Base-by-base conservation (phyloP, 2,329 filamentous ascomycete species). In the Xylariaceae sp. region DNA sequence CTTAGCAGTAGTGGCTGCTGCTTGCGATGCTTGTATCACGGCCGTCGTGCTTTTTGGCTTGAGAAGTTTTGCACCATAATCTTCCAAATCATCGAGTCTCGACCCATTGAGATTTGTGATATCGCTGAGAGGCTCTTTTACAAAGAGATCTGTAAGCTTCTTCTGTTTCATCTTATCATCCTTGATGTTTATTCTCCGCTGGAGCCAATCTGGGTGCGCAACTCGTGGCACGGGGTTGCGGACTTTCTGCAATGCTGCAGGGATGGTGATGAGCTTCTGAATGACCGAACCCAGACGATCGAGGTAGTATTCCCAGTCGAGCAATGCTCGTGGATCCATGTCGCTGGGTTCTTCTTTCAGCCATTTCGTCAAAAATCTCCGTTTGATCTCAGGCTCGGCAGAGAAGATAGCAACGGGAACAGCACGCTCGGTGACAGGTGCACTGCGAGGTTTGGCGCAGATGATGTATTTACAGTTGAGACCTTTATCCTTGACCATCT, bases 381-480 rank as follows among this genome's bases (percentile, higher is more conserved):
- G 83, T 73, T 97, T 97, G 51, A 95, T 87, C 6, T 83, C 82
- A 51, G 92, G 86, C 50, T 97, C 93, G 0, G 94, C 91, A 0
- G 94, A 97, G 71, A 99, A 97, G 56, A 99, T 99, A 17, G 94
- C 91, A 5, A 99, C 91, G 0, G 94, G 94, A 53, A 99, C 83
- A 18, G 94, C 94, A 63, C 94, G 82, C 60, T 99, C 95, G 0
- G 94, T 99, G 55, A 99, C 92, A 1, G 94, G 93, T 0, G 93
- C 90, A 65, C 89, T 89, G 65, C 86, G 89, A 4, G 94, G 94
- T 57, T 82, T 84, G 13, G 90, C 82, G 47, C 92, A 96, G 65
- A 99, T 97, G 69, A 99, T 97, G 71, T 97, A 99, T 73, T 97
- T 97, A 85, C 94, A 99, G 75, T 99, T 99, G 62, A 99, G 72